phyloP scores from a whole-genome alignment of 176 grass and related monocot genomes.

The Pontederia paniculata region DNA sequence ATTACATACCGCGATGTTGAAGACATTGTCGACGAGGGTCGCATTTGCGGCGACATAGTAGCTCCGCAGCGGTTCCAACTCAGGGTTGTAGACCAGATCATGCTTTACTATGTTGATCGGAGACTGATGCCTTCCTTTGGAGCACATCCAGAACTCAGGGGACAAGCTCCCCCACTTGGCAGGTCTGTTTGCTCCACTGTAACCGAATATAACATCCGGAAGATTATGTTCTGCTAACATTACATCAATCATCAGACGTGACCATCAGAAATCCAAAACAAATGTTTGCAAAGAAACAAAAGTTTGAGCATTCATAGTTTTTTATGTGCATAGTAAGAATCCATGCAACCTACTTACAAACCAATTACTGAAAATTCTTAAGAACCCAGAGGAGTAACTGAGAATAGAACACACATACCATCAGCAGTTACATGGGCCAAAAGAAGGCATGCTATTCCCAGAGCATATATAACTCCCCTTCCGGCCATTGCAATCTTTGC shows the following conservation, averaged over 20 bases:
- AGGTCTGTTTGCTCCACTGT: slow-evolving; percentile 21
- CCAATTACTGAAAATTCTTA: no score
- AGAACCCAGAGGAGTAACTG: neutral
- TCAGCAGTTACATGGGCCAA: neutral
- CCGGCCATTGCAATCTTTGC: slow-evolving; percentile 11
- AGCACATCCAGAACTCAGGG: slow-evolving; percentile 33
- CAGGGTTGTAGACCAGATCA: neutral
- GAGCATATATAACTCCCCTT: slow-evolving; percentile 4
- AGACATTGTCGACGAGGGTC: slow-evolving; percentile 43
- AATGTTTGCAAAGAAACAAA: neutral
- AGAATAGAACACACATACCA: slow-evolving; percentile 6
- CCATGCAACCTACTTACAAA: no score
- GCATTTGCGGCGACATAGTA: slow-evolving; percentile 29
- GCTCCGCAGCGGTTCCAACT: slow-evolving; percentile 18
- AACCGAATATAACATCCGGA: slow-evolving; percentile 8
- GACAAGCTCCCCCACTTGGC: slow-evolving; percentile 52
- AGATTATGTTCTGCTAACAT: neutral
- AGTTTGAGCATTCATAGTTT: no score
- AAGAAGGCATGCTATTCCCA: slow-evolving; percentile 15
- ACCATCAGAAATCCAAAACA: slow-evolving; percentile 1
- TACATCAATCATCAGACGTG: slow-evolving; percentile 7
- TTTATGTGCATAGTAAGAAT: no score
- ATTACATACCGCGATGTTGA: slow-evolving; percentile 27
- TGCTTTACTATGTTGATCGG: slow-evolving; percentile 57
- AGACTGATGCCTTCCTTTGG: slow-evolving; percentile 42